Conservation (phyloP, 2,329 filamentous ascomycete genomes). For the Daldinia eschscholtzii region DNA sequence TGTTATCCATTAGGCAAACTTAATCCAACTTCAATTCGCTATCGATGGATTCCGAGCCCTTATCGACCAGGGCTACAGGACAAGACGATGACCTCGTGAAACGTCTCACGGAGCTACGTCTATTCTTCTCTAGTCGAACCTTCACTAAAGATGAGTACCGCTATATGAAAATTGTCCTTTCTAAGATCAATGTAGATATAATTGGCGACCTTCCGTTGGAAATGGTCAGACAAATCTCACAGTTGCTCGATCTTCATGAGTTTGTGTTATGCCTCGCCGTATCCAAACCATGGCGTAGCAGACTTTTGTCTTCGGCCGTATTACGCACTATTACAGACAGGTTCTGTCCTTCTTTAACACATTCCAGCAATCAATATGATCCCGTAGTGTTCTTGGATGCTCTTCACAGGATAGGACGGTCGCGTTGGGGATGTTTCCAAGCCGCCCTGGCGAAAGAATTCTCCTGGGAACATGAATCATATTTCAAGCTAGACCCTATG, state of each 20-base stretch:
- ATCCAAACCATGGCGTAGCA: constrained; percentile 46
- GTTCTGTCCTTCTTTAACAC: constrained; percentile 41
- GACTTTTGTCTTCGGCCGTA: constrained; percentile 42
- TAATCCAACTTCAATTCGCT: neutral
- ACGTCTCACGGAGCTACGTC: constrained; percentile 31
- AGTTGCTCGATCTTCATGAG: constrained; percentile 32
- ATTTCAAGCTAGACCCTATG: constrained; percentile 34
- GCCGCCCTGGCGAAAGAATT: constrained; percentile 15
- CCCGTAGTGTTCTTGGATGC: constrained; percentile 17
- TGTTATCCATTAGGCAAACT: neutral
- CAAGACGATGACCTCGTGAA: neutral
- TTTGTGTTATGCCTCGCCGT: constrained; percentile 44
- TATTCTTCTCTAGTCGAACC: constrained; percentile 27
- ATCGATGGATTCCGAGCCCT: constrained; percentile 19
- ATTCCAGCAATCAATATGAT: constrained; percentile 6
- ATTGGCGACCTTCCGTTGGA: constrained; percentile 46
- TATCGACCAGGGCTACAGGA: neutral
- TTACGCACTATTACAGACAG: constrained; percentile 23
- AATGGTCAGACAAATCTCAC: constrained; percentile 38
- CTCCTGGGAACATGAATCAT: constrained; percentile 30
- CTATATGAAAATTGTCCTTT: constrained; percentile 44
- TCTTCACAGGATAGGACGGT: constrained; percentile 31
- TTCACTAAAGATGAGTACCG: constrained; percentile 39
- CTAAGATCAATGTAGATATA: constrained; percentile 29
- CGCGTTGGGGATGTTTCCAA: neutral